Conservation (phyloP, 2,329 filamentous ascomycete genomes). For the Mycosphaerella sp. region DNA sequence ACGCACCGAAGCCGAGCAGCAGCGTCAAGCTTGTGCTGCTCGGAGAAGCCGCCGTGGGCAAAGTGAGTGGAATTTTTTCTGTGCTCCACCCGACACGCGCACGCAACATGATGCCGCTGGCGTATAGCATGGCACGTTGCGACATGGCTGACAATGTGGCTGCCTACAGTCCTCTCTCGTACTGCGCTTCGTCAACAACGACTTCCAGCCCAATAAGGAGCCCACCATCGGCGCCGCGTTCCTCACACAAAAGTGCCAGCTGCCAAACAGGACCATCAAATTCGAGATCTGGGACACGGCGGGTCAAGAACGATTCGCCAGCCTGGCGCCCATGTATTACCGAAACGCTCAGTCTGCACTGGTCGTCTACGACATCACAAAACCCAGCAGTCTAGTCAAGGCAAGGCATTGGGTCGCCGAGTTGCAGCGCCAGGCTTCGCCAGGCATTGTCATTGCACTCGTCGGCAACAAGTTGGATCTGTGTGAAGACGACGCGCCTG, state of each 20-base stretch:
- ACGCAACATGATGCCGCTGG: not conserved
- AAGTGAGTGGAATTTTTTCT: slow-evolving; percentile 56
- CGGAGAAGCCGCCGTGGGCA: slow-evolving; percentile 95
- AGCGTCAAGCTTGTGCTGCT: slow-evolving; percentile 99
- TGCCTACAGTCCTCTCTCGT: slow-evolving; percentile 78
- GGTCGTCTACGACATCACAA: slow-evolving; percentile 97
- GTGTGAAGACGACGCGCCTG: slow-evolving; percentile 45
- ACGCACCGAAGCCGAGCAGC: slow-evolving; percentile 86
- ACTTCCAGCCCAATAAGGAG: slow-evolving; percentile 99
- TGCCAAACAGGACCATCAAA: slow-evolving; percentile 73
- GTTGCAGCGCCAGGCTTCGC: slow-evolving; percentile 89
- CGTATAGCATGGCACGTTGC: not conserved
- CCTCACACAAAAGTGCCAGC: slow-evolving; percentile 96
- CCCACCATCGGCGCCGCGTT: slow-evolving; percentile 98
- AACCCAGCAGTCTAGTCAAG: slow-evolving; percentile 89
- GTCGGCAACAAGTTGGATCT: slow-evolving; percentile 97
- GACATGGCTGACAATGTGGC: slow-evolving; percentile 9
- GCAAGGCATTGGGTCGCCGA: slow-evolving; percentile 99
- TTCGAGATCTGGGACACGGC: slow-evolving; percentile 92
- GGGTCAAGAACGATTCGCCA: slow-evolving; percentile 94
- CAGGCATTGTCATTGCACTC: slow-evolving; percentile 92
- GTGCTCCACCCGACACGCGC: not conserved
- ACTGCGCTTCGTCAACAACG: slow-evolving; percentile 97
- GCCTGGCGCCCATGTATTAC: slow-evolving; percentile 98
- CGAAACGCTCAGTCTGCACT: slow-evolving; percentile 96